A percentile compares a stretch with the other conserved stretches of the same genome.
phyloP scores from a whole-genome alignment of 768 basidiomycete species.

The Lactarius trivialis region DNA sequence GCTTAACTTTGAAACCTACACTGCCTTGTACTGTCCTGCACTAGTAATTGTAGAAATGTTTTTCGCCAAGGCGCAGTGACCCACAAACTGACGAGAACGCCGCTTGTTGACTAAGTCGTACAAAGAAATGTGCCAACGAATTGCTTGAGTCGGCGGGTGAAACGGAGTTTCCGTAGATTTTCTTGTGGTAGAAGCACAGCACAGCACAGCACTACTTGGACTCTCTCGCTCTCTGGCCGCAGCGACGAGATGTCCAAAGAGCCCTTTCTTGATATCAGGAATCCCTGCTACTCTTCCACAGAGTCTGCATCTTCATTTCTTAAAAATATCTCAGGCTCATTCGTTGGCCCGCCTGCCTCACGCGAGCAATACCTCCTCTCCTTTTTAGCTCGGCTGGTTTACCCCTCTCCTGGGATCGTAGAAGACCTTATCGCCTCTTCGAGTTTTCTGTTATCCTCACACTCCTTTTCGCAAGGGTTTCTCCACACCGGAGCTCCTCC shows the following conservation, averaged over 20 bases:
- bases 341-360: slow-evolving; percentile 11
- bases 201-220: too few relatives aligned
- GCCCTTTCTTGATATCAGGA: slow-evolving; percentile 8
- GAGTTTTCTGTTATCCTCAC: background rate
- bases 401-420: slow-evolving; percentile 3
- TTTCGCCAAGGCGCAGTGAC: too few relatives aligned
- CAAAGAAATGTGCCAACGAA: background rate
- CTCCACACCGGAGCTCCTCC: background rate
- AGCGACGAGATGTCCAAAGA: background rate
- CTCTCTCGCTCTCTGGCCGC: background rate
- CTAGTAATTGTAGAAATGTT: background rate
- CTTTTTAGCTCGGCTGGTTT: slow-evolving; percentile 16
- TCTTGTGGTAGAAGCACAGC: too few relatives aligned
- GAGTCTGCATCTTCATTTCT: slow-evolving; percentile 12
- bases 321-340: slow-evolving; percentile 1
- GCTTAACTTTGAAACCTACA: too few relatives aligned
- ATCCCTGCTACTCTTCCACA: slow-evolving; percentile 13
- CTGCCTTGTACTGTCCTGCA: background rate
- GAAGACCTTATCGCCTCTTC: slow-evolving; percentile 3
- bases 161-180: slow-evolving; percentile 3
- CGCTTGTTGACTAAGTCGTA: background rate
- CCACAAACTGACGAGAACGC: background rate
- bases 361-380: slow-evolving; percentile 19
- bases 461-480: background rate
- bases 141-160: background rate